A percentile compares a stretch with the other conserved stretches of the same genome.
Conservation (phyloP, 2,329 filamentous ascomycete genomes). For the Stagonosporopsis cucurbitacearum region DNA sequence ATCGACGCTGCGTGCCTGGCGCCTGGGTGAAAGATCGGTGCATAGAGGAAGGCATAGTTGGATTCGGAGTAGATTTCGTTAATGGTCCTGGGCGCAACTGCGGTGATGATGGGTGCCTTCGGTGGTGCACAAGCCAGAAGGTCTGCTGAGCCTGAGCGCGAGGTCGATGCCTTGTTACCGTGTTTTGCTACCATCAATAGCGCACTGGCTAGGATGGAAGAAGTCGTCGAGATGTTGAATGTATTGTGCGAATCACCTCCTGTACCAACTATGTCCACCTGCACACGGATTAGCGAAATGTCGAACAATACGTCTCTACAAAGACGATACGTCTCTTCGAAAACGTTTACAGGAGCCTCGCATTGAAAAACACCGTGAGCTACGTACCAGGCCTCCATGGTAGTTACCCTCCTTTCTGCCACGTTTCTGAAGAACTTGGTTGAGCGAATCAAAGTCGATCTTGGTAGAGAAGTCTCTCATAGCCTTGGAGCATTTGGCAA, state of each 20-base stretch:
- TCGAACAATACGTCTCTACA: not conserved
- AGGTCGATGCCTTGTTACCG: slow-evolving; percentile 93
- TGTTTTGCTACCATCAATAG: slow-evolving; percentile 90
- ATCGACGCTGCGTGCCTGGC: slow-evolving; percentile 89
- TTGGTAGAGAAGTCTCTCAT: slow-evolving; percentile 82
- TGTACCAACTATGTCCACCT: slow-evolving; percentile 95
- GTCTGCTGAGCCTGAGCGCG: slow-evolving; percentile 93
- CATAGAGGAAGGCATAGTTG: slow-evolving; percentile 96
- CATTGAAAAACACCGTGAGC: not conserved
- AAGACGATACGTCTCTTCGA: not conserved
- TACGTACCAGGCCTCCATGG: slow-evolving; percentile 77
- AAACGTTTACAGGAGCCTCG: too few species aligned
- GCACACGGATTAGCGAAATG: slow-evolving; percentile 1
- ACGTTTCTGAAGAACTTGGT: slow-evolving; percentile 64
- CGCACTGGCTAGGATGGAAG: slow-evolving; percentile 88
- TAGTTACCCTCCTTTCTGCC: slow-evolving; percentile 75
- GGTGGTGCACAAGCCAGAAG: slow-evolving; percentile 79
- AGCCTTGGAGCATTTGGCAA: slow-evolving; percentile 80
- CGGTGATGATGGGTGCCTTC: slow-evolving; percentile 73
- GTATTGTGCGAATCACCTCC: slow-evolving; percentile 96
- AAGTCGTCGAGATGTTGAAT: slow-evolving; percentile 96
- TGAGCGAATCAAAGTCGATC: slow-evolving; percentile 70
- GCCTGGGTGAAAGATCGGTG: slow-evolving; percentile 93
- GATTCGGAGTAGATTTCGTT: slow-evolving; percentile 74
- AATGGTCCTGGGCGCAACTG: slow-evolving; percentile 75